A percentile compares a stretch with the other conserved stretches of the same genome.
Evolutionary conservation across 129 eudicot genomes (phyloP).

Genomic region (Apium graveolens): DNA sequence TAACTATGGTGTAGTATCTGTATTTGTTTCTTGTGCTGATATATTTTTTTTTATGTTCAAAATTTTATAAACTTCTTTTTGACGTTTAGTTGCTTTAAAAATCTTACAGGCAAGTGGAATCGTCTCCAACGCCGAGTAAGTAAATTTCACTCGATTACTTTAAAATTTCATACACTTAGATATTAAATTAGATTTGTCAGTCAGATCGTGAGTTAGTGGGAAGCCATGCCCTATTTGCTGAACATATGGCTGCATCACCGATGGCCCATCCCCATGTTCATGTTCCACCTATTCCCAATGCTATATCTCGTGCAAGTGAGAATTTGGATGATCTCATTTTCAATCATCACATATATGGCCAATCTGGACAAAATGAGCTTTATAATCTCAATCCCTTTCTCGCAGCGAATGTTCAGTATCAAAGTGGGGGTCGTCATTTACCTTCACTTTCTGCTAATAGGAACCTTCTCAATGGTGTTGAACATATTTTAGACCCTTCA

Average conservation of each 20-base stretch:
- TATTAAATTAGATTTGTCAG: slow-evolving; percentile 14
- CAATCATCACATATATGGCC: slow-evolving; percentile 29
- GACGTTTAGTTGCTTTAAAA: slow-evolving; percentile 20
- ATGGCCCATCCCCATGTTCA: slow-evolving; percentile 20
- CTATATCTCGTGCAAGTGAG: slow-evolving; percentile 17
- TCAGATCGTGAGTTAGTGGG: slow-evolving; percentile 1
- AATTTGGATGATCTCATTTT: slow-evolving; percentile 28
- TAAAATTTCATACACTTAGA: slow-evolving; percentile 3
- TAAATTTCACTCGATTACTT: slow-evolving; percentile 1
- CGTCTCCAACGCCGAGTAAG: slow-evolving; percentile 32
- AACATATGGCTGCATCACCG: slow-evolving; percentile 23
- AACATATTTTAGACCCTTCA: slow-evolving; percentile 22
- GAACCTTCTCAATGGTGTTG: slow-evolving; percentile 18
- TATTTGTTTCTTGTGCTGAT: neutral
- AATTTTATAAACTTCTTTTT: slow-evolving; percentile 3
- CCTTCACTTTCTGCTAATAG: slow-evolving; percentile 30
- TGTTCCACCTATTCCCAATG: slow-evolving; percentile 23
- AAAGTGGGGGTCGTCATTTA: slow-evolving; percentile 37
- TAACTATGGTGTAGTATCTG: neutral
- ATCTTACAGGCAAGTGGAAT: slow-evolving; percentile 38
- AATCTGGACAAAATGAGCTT: slow-evolving; percentile 14
- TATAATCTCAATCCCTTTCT: slow-evolving; percentile 11
- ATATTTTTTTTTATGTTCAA: neutral
- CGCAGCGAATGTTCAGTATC: slow-evolving; percentile 24
- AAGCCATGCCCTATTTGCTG: slow-evolving; percentile 31